These are phyloP conservation scores for Melampsora americana DNA, from an alignment of 1,284 basidiomycete species.

Conservation along the genomic window DNA sequence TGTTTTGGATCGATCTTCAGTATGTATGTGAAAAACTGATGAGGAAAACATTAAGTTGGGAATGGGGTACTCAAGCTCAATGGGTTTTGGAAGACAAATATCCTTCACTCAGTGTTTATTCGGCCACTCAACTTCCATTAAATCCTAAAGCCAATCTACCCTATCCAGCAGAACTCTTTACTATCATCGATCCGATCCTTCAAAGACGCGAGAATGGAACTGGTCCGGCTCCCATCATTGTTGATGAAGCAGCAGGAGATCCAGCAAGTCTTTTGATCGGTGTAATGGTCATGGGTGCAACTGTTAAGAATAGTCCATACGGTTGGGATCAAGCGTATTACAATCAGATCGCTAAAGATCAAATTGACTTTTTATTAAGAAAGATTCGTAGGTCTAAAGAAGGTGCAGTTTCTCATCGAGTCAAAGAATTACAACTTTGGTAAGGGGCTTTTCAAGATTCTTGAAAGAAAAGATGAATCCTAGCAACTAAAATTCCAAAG, in stretches of 20 bases:
- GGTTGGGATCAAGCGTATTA: slow-evolving; percentile 10
- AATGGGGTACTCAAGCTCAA: background rate
- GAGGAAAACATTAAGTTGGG: background rate
- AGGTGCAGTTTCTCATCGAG: slow-evolving; percentile 52
- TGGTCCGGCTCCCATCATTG: background rate
- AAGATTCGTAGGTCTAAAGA: slow-evolving; percentile 47
- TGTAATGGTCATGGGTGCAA: background rate
- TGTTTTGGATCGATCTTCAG: background rate
- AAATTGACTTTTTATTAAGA: slow-evolving; percentile 50
- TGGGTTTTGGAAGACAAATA: background rate
- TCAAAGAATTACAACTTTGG: slow-evolving; percentile 44
- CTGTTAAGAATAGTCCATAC: background rate
- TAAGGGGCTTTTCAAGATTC: no score
- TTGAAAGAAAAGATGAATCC: no score
- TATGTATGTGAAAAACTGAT: background rate
- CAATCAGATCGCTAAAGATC: slow-evolving; percentile 32
- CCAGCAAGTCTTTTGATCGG: background rate
- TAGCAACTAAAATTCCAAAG: slow-evolving; percentile 54
- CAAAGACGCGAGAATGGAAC: background rate
- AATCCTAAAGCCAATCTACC: background rate
- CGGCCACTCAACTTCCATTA: background rate
- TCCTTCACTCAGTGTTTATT: background rate
- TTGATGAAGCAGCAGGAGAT: background rate
- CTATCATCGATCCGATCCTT: background rate
- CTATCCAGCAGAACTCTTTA: background rate